phyloP scores from a whole-genome alignment of 495 filamentous ascomycete genomes.

The Choiromyces venosus region DNA sequence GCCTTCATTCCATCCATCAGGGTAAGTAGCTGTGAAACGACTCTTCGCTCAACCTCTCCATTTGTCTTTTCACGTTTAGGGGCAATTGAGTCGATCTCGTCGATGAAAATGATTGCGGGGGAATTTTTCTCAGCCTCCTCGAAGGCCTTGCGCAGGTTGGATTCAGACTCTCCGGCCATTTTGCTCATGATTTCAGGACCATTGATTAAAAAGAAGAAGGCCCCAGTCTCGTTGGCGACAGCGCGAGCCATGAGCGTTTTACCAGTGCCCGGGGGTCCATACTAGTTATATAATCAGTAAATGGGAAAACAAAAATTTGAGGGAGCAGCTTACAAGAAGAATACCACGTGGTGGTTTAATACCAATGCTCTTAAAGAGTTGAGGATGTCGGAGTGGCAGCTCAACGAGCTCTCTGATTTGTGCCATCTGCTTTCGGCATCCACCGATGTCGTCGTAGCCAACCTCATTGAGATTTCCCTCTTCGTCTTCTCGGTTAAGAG shows the following conservation, averaged over 20 bases:
- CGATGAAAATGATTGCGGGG: constrained; percentile 98
- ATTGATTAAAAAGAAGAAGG: constrained; percentile 99
- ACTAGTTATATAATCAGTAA: constrained; percentile 44
- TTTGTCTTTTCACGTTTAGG: constrained; percentile 99
- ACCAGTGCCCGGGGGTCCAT: constrained; percentile 95
- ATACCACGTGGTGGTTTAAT: constrained; percentile 99
- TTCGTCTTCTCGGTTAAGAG: constrained; percentile 96
- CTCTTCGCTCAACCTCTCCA: constrained; percentile 95
- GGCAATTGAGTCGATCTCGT: constrained; percentile 97
- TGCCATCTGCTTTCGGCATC: constrained; percentile 99
- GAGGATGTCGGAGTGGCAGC: constrained; percentile 89
- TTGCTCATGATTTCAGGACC: constrained; percentile 98
- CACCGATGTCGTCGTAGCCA: constrained; percentile 98
- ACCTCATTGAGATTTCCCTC: constrained; percentile 99
- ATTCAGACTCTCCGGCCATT: constrained; percentile 98
- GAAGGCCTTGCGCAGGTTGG: constrained; percentile 93
- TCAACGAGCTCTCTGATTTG: constrained; percentile 98
- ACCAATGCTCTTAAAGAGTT: constrained; percentile 99
- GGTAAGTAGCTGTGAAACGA: constrained; percentile 94
- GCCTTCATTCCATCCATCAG: constrained; percentile 99
- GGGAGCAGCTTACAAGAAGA: constrained; percentile 55
- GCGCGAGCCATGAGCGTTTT: constrained; percentile 99
- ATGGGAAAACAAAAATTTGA: not conserved
- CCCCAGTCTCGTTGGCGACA: constrained; percentile 96
- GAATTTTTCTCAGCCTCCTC: constrained; percentile 99